phyloP scores from a whole-genome alignment of 352 stramenopile species.

The Phytopythium litorale region DNA sequence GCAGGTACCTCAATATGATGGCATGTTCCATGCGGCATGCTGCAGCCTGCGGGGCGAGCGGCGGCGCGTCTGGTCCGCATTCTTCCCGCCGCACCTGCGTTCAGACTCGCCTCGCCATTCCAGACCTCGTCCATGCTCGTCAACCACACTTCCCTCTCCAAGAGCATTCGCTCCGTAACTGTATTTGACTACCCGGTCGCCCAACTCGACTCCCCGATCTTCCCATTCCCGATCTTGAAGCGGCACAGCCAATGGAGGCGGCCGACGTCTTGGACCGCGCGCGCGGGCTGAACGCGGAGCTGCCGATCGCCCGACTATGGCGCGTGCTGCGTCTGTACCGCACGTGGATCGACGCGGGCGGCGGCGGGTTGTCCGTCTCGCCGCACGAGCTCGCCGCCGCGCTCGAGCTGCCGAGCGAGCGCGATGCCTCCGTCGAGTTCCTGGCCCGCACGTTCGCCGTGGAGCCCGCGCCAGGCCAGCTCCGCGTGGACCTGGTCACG shows the following conservation, averaged over 20 bases:
- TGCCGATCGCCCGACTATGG: slow-evolving; percentile 48
- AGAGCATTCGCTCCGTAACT: not conserved
- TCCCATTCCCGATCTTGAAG: slow-evolving; percentile 4
- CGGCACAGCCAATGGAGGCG: slow-evolving; percentile 11
- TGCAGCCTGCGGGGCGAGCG: not conserved
- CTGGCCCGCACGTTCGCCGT: slow-evolving; percentile 43
- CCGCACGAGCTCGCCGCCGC: slow-evolving; percentile 58
- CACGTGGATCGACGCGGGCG: slow-evolving; percentile 45
- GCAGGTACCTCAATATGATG: not conserved
- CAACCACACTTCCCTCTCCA: not conserved
- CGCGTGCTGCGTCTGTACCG: slow-evolving; percentile 54
- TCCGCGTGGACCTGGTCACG: slow-evolving; percentile 55
- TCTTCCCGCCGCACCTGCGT: not conserved
- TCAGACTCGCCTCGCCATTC: not conserved
- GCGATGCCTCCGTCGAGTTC: slow-evolving; percentile 31
- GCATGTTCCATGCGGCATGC: not conserved
- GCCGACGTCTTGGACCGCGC: slow-evolving; percentile 28
- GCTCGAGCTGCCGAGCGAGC: slow-evolving; percentile 39
- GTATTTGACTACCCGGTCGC: not conserved
- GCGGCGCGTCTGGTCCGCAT: not conserved
- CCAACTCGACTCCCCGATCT: not conserved
- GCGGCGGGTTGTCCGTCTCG: slow-evolving; percentile 60
- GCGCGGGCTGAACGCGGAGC: slow-evolving; percentile 32
- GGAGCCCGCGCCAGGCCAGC: not conserved
- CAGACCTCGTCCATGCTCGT: not conserved